Evolutionary conservation across 2,329 filamentous ascomycete species (phyloP), one percentile per base, ranked within the genome.

Genomic region (Graphium sp.): DNA sequence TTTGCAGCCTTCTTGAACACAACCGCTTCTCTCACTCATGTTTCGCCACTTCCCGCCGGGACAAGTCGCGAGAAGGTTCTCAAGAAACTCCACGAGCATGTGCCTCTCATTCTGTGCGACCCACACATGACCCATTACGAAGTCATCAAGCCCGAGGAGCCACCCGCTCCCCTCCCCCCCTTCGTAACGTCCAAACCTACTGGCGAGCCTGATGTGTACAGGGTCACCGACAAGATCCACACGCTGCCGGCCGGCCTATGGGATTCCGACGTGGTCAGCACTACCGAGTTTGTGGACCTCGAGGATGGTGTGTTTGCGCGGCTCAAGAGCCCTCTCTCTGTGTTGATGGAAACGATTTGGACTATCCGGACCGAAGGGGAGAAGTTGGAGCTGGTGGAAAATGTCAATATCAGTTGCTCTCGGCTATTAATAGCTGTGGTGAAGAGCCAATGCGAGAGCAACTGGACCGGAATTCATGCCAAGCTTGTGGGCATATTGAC

Each of bases 291-390:
- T 34, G 57, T 60, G 12, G 46, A 65, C 35, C 46, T 60, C 12
- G 47, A 48, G n/a, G 50, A 44, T 17, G 66, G 66, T 12, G 39
- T 64, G 6, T 68, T 66, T 41, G 58, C 64, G 23, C 47, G 63
- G 7, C 58, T 68, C 30, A 49, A 48, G 24, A 61, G 60, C 22
- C 63, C 65, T 13, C 39, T 70, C 43, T 54, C 50, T 24, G 48
- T 66, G 19, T 45, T 60, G 3, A 59, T 70, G 52, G 65, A 71
- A 42, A 65, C 63, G 11, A 40, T 53, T 11, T 71, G 65, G 65
- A 45, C 53, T 35, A 41, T 50, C 24, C 39, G 42, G 20, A 51
- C 47, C 32, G 35, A 29, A 8, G 31, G 17, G 4, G 41, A 34
- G 3, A 41, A 34, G 9, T 37, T 55, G 18, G 56, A 60, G 39